Evolutionary conservation across 148 eudicot genomes (phyloP).

Genomic region (Nepenthes gracilis): DNA sequence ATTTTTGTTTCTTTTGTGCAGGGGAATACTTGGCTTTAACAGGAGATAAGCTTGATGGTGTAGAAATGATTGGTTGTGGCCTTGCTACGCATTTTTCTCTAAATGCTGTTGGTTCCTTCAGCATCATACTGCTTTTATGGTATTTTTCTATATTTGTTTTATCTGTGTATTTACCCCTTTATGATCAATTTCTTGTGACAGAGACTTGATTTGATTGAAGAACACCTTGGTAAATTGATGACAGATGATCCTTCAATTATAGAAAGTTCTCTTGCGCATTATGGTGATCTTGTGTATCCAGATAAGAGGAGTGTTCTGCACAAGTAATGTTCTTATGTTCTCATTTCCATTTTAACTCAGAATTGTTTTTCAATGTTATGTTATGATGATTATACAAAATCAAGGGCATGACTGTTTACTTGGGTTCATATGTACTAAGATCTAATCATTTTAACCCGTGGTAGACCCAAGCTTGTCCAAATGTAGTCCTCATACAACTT

Average conservation of each 20-base stretch:
- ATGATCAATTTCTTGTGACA: constrained; percentile 12
- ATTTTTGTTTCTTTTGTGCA: constrained; percentile 19
- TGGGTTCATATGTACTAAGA: too few species aligned
- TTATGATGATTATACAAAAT: too few species aligned
- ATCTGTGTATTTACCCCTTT: not conserved
- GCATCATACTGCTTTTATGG: constrained; percentile 3
- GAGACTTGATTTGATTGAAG: constrained; percentile 71
- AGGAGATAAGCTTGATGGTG: constrained; percentile 85
- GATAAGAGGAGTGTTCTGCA: constrained; percentile 55
- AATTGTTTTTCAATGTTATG: not conserved
- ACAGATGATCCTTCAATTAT: constrained; percentile 73
- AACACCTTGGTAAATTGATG: constrained; percentile 72
- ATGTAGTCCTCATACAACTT: too few species aligned
- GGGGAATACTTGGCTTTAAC: constrained; percentile 94
- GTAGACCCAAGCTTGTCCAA: too few species aligned
- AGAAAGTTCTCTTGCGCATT: constrained; percentile 85
- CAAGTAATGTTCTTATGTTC: constrained; percentile 36
- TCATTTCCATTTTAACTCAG: constrained; percentile 3
- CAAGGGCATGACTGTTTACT: too few species aligned
- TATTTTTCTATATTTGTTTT: not conserved
- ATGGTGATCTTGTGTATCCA: constrained; percentile 84
- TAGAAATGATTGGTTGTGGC: constrained; percentile 78
- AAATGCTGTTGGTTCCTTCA: constrained; percentile 44
- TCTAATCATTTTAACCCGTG: too few species aligned
- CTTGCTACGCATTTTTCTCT: constrained; percentile 80